phyloP scores from a whole-genome alignment of 164 flowering plant species.

The Annona cherimola region DNA sequence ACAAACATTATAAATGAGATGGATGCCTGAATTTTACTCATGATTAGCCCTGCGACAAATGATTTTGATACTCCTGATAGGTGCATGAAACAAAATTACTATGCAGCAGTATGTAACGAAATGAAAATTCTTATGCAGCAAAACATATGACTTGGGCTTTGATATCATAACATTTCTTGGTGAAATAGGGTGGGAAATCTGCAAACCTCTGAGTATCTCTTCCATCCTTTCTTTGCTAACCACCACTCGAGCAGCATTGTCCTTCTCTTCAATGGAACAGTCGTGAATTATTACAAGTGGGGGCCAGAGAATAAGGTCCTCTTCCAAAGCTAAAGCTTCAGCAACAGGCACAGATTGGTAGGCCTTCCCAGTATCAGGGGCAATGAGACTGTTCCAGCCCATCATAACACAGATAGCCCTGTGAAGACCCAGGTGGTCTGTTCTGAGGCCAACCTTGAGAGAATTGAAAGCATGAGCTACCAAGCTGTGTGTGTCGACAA shows the following conservation, averaged over 20 bases:
- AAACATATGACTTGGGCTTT: neutral
- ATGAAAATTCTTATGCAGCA: neutral
- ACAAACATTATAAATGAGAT: too few species aligned
- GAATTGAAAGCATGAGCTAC: slow-evolving; percentile 45
- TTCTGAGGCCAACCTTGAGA: slow-evolving; percentile 38
- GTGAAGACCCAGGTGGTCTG: slow-evolving; percentile 69
- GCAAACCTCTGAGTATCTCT: slow-evolving; percentile 47
- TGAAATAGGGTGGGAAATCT: neutral
- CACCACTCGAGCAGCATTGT: slow-evolving; percentile 28
- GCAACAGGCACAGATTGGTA: slow-evolving; percentile 29
- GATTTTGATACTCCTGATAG: too few species aligned
- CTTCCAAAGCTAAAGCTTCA: slow-evolving; percentile 42
- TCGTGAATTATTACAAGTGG: slow-evolving; percentile 61
- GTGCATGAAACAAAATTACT: too few species aligned
- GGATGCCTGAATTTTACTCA: too few species aligned
- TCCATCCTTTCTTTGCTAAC: slow-evolving; percentile 37
- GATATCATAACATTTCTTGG: neutral
- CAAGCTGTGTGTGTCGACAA: slow-evolving; percentile 39
- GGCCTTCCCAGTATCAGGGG: slow-evolving; percentile 25
- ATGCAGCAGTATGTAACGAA: too few species aligned
- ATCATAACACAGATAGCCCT: slow-evolving; percentile 63
- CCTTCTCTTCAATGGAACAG: slow-evolving; percentile 32
- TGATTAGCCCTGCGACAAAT: too few species aligned
- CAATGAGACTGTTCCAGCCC: slow-evolving; percentile 53
- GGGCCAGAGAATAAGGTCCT: slow-evolving; percentile 77